Evolutionary conservation across 345 rosid species (phyloP).

Genomic region (Eucalyptus marginata): DNA sequence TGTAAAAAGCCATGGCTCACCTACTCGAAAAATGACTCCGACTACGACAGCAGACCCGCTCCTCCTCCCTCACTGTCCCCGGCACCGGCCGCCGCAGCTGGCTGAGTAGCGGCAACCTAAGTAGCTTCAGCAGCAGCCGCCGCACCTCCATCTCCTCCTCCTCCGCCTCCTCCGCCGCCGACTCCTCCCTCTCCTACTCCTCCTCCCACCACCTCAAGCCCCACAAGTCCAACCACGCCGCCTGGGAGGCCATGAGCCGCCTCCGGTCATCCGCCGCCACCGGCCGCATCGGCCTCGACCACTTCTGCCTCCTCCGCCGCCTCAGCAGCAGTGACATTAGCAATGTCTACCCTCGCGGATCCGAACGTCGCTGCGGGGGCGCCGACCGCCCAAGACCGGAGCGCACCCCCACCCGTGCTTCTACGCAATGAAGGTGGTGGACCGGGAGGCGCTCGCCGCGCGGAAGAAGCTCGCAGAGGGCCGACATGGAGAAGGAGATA

Average conservation of each 20-base stretch:
- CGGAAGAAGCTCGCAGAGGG: constrained; percentile 77
- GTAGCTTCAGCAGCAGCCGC: constrained; percentile 70
- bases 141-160: constrained; percentile 54
- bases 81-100: constrained; percentile 79
- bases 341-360: constrained; percentile 85
- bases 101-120: constrained; percentile 75
- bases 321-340: constrained; percentile 89
- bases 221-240: constrained; percentile 88
- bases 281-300: constrained; percentile 79
- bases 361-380: neutral
- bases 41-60: constrained; percentile 2
- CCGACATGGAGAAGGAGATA: constrained; percentile 89
- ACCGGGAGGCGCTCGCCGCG: constrained; percentile 77
- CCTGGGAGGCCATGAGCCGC: constrained; percentile 77
- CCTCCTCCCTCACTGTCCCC: constrained; percentile 31
- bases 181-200: constrained; percentile 2
- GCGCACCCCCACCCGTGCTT: constrained; percentile 31
- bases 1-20: neutral
- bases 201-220: constrained; percentile 39
- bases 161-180: constrained; percentile 19
- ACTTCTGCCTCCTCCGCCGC: constrained; percentile 67
- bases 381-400: neutral
- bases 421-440: constrained; percentile 96
- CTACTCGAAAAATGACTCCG: neutral
- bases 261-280: constrained; percentile 22